These are phyloP conservation scores for Pyrenophora teres DNA, from an alignment of 2,329 filamentous ascomycete species.

Conservation along the genomic window DNA sequence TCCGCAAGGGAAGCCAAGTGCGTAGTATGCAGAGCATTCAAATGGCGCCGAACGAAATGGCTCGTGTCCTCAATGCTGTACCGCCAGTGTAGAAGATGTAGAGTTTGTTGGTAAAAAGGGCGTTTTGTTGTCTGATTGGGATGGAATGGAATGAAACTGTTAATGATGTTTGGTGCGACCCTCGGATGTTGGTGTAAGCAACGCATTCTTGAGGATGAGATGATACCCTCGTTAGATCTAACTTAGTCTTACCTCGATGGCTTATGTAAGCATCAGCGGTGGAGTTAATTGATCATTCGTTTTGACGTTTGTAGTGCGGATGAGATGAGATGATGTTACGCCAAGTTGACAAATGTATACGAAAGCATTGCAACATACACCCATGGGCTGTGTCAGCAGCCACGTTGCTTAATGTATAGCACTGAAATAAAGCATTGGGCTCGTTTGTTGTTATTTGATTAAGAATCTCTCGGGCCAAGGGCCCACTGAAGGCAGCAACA, in stretches of 20 bases:
- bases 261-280: conserved; percentile 30
- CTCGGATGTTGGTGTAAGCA: too few species aligned
- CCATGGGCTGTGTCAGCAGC: too few species aligned
- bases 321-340: too few species aligned
- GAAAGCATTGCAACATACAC: too few species aligned
- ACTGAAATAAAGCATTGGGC: neutral
- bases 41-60: conserved; percentile 54
- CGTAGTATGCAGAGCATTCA: conserved; percentile 59
- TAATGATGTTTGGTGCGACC: too few species aligned
- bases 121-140: neutral
- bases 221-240: neutral
- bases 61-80: conserved; percentile 43
- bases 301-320: too few species aligned
- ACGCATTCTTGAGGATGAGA: neutral
- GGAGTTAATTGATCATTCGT: conserved; percentile 21
- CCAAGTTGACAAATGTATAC: too few species aligned
- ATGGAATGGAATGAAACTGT: neutral
- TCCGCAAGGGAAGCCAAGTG: conserved; percentile 62
- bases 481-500: too few species aligned
- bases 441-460: neutral
- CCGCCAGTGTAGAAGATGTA: conserved; percentile 22
- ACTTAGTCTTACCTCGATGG: neutral
- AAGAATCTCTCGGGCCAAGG: neutral
- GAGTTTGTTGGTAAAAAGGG: neutral
- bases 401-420: too few species aligned